A percentile compares a stretch with the other conserved stretches of the same genome.
Evolutionary conservation across 176 grass and related monocot genomes (phyloP).

Genomic region (Poa pratensis): DNA sequence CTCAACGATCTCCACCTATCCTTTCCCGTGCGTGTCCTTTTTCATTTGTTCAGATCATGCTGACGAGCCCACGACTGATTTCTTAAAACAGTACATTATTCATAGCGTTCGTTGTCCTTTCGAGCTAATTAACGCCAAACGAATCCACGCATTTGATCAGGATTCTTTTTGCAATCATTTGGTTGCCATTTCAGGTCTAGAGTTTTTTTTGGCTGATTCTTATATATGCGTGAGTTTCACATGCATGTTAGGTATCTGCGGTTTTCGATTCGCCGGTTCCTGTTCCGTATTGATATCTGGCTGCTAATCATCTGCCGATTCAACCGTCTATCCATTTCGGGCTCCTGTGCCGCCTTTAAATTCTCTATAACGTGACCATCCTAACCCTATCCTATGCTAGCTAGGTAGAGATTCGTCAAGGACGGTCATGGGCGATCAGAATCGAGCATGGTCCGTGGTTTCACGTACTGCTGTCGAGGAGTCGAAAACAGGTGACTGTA

Average conservation of each 20-base stretch:
- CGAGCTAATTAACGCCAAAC: not conserved
- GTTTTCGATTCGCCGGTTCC: not conserved
- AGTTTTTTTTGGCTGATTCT: not conserved
- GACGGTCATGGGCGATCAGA: slow-evolving; percentile 29
- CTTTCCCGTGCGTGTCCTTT: not conserved
- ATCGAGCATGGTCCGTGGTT: slow-evolving; percentile 16
- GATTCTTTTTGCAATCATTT: not conserved
- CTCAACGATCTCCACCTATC: slow-evolving; percentile 36
- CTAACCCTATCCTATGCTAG: slow-evolving; percentile 26
- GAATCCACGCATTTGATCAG: not conserved
- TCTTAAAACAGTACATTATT: slow-evolving; percentile 14
- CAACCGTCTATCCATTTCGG: not conserved
- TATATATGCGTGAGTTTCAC: not conserved
- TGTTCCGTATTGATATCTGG: not conserved
- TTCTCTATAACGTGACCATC: slow-evolving; percentile 20
- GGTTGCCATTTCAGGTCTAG: not conserved
- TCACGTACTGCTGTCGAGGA: slow-evolving; percentile 35
- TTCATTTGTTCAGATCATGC: slow-evolving; percentile 23
- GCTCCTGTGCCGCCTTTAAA: slow-evolving; percentile 31
- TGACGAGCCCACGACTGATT: slow-evolving; percentile 13
- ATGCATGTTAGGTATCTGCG: not conserved
- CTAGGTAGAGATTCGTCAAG: slow-evolving; percentile 25
- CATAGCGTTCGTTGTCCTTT: slow-evolving; percentile 5
- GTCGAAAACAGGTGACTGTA: slow-evolving; percentile 26
- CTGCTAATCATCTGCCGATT: not conserved